phyloP scores from a whole-genome alignment of 2,329 filamentous ascomycete species.

The Didymella sp. region DNA sequence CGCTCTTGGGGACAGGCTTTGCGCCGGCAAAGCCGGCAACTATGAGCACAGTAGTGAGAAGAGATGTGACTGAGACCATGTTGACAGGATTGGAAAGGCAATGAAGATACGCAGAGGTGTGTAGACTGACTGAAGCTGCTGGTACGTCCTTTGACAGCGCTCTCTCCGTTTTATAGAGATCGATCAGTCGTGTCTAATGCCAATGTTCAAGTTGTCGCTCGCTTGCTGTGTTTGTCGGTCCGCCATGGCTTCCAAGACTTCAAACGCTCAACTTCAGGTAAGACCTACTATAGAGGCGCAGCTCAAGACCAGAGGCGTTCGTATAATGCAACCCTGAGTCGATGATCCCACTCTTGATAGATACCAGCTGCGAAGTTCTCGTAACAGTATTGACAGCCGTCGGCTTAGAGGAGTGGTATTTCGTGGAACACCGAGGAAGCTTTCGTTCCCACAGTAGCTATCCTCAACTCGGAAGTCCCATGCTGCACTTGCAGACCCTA shows the following conservation, averaged over 20 bases:
- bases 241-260: slow-evolving; percentile 31
- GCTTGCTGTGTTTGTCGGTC: not conserved
- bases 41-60: slow-evolving; percentile 30
- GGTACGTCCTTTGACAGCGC: not conserved
- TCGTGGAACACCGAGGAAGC: not conserved
- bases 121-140: not conserved
- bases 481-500: slow-evolving; percentile 12
- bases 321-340: slow-evolving; percentile 6
- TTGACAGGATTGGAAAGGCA: not conserved
- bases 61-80: slow-evolving; percentile 34
- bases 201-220: not conserved
- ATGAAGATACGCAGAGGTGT: too few species aligned
- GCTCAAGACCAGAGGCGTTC: slow-evolving; percentile 8
- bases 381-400: slow-evolving; percentile 22
- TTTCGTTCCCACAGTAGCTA: slow-evolving; percentile 11
- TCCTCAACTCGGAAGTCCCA: slow-evolving; percentile 3
- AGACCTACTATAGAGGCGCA: not conserved
- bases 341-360: slow-evolving; percentile 6
- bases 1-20: slow-evolving; percentile 30
- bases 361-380: slow-evolving; percentile 17
- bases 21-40: slow-evolving; percentile 26
- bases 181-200: not conserved
- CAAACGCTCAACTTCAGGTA: slow-evolving; percentile 4
- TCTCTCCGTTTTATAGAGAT: slow-evolving; percentile 1
- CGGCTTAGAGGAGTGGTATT: slow-evolving; percentile 3